Evolutionary conservation across 192 early-diverging fungal species (phyloP).

Genomic region (Allomyces arbusculus): DNA sequence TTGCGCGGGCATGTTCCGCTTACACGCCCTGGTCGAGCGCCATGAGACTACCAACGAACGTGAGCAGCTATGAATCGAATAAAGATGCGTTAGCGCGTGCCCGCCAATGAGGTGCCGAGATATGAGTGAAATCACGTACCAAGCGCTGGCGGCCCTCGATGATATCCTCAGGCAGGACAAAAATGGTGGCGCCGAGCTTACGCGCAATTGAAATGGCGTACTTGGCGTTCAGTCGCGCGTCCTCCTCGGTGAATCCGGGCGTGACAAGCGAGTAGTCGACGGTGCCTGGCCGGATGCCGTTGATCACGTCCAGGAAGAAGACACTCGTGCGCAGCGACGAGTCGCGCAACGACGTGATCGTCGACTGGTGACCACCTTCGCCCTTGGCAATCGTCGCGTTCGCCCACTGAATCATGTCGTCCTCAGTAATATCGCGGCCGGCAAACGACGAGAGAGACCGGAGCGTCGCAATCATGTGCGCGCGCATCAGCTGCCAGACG

Average conservation of each 20-base stretch:
- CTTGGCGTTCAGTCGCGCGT: constrained; percentile 78
- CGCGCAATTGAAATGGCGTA: constrained; percentile 96
- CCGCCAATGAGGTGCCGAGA: neutral
- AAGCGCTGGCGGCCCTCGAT: constrained; percentile 93
- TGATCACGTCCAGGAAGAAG: constrained; percentile 79
- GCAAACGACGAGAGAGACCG: constrained; percentile 56
- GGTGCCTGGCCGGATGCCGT: constrained; percentile 76
- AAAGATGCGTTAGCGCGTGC: neutral
- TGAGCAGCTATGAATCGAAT: constrained; percentile 49
- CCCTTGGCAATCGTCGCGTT: constrained; percentile 49
- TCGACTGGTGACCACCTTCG: constrained; percentile 33
- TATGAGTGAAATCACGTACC: constrained; percentile 24
- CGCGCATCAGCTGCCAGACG: constrained; percentile 98
- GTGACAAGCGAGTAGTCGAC: constrained; percentile 77
- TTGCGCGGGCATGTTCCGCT: no score
- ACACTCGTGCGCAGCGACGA: constrained; percentile 47
- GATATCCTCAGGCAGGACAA: constrained; percentile 95
- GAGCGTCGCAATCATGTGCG: constrained; percentile 84
- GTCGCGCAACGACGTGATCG: constrained; percentile 76
- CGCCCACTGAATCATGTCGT: constrained; percentile 88
- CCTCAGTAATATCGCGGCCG: constrained; percentile 71
- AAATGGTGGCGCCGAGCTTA: constrained; percentile 96
- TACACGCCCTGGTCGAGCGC: constrained; percentile 26
- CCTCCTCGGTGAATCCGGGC: constrained; percentile 50
- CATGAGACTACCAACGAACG: constrained; percentile 89